phyloP scores from a whole-genome alignment of 106 monocot species.

The Dendrobium nobile region DNA sequence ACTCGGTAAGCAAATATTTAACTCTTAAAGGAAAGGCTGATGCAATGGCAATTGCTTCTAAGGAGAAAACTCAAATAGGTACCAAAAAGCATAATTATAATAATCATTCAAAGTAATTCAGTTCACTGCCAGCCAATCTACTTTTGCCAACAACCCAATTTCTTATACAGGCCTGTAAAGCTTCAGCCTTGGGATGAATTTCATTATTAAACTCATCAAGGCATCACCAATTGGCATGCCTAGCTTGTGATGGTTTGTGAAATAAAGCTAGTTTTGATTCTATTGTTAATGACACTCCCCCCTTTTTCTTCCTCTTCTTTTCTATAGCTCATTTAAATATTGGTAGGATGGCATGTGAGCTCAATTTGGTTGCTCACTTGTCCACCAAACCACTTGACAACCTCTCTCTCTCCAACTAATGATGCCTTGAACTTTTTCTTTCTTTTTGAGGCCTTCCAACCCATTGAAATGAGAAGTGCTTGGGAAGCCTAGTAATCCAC shows the following conservation, averaged over 20 bases:
- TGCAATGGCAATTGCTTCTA: not conserved
- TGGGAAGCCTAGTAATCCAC: no score
- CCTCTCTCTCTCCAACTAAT: not conserved
- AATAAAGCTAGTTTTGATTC: not conserved
- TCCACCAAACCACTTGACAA: not conserved
- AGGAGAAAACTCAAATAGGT: no score
- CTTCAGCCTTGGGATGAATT: not conserved
- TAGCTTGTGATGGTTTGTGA: not conserved
- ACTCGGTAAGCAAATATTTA: not conserved
- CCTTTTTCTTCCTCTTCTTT: no score
- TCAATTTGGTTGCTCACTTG: not conserved
- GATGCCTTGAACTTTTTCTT: no score
- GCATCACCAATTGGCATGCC: not conserved
- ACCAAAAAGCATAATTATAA: no score
- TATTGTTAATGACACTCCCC: no score
- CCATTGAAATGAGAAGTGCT: no score
- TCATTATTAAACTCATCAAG: not conserved
- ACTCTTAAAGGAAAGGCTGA: not conserved
- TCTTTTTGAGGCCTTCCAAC: no score
- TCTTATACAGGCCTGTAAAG: not conserved
- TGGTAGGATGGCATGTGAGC: not conserved
- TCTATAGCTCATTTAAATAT: not conserved
- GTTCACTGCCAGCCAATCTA: no score
- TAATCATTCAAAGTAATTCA: no score
- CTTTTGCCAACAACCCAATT: not conserved